Conservation (phyloP, 768 basidiomycete species). For the Leccinum fibrillosum region DNA sequence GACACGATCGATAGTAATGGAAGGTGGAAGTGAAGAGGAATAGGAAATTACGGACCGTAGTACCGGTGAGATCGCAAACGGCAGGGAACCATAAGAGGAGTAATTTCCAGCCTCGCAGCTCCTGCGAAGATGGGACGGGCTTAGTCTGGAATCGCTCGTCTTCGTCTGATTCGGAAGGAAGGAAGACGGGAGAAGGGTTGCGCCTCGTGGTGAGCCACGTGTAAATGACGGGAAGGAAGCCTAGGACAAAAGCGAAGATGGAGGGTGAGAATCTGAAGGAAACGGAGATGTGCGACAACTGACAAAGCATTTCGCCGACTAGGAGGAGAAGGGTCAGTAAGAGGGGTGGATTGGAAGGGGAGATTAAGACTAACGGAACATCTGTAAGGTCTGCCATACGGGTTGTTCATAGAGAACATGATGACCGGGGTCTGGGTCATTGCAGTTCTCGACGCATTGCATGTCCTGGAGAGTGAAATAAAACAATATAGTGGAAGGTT, state of each 20-base stretch:
- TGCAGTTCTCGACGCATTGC: constrained; percentile 97
- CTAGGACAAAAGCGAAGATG: constrained; percentile 37
- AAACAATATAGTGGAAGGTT: neutral
- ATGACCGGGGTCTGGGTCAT: constrained; percentile 52
- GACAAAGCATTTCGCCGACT: constrained; percentile 95
- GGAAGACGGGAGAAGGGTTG: constrained; percentile 48
- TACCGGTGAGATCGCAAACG: constrained; percentile 84
- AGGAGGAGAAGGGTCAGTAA: constrained; percentile 35
- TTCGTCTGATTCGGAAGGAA: constrained; percentile 49
- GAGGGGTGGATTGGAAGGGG: constrained; percentile 10
- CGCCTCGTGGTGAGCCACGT: constrained; percentile 53
- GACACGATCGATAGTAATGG: constrained; percentile 6
- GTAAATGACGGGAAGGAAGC: constrained; percentile 83
- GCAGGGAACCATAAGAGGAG: constrained; percentile 87
- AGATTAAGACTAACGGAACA: constrained; percentile 64
- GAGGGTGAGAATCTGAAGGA: constrained; percentile 13
- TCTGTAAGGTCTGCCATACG: constrained; percentile 88
- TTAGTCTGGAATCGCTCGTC: constrained; percentile 38
- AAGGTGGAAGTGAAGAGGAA: constrained; percentile 9
- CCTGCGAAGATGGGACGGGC: constrained; percentile 31
- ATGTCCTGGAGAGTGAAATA: constrained; percentile 60
- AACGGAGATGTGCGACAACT: constrained; percentile 33
- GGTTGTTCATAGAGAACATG: constrained; percentile 90
- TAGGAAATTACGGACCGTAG: constrained; percentile 59
- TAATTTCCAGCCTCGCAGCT: constrained; percentile 64